Evolutionary conservation across 257 asterid species (phyloP), one percentile per base, ranked within the genome.

Genomic region (Osmanthus fragrans): DNA sequence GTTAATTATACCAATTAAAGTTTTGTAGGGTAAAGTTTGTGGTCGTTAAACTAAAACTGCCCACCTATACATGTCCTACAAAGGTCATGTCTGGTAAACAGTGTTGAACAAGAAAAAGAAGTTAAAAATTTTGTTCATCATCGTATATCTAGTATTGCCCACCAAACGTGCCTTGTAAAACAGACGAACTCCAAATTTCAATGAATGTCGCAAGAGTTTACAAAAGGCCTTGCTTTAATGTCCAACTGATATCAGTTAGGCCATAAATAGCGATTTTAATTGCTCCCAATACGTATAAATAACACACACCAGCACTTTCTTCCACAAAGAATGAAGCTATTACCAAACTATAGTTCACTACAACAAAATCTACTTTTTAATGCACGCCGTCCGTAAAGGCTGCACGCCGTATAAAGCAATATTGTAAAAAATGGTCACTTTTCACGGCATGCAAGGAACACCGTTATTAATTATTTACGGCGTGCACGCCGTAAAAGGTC

Each of bases 311-410:
- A 82, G 76, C 87, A 77, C 65, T 56, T 56, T 56, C 69, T 37
- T 70, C 87, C 82, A 84, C 88, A 83, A 79, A 81, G 81, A 83
- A 85, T 85, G 81, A 82, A 80, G 66, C 49, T 18, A 70, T 64
- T 79, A 69, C 18, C 83, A 71, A 29, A 74, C 74, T 82, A 73
- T 82, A 74, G 88, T n/a, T n/a, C n/a, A n/a, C n/a, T n/a, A n/a
- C n/a, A n/a, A n/a, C n/a, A n/a, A n/a, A n/a, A n/a, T n/a, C n/a
- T n/a, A n/a, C n/a, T n/a, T n/a, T n/a, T n/a, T n/a, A n/a, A n/a
- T n/a, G n/a, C n/a, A n/a, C n/a, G n/a, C n/a, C n/a, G n/a, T n/a
- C n/a, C n/a, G n/a, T n/a, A n/a, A n/a, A n/a, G n/a, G n/a, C n/a
- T n/a, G n/a, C n/a, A n/a, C n/a, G n/a, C n/a, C n/a, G n/a, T n/a